These are phyloP conservation scores for Solanum hybrid DNA, from an alignment of 305 asterid species.

Conservation along the genomic window DNA sequence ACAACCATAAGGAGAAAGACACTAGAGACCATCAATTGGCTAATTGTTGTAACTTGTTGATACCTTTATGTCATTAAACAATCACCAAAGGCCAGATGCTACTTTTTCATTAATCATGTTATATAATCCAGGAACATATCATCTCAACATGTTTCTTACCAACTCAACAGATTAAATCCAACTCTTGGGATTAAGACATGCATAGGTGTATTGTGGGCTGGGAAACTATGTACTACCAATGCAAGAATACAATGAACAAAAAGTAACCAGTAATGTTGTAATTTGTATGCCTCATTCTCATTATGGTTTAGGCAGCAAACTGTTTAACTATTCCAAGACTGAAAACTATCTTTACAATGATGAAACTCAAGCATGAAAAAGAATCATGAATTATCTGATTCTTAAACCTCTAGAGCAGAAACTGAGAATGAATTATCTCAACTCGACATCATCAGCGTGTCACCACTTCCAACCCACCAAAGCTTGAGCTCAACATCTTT, in stretches of 20 bases:
- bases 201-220: neutral
- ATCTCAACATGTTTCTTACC: conserved; percentile 10
- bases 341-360: neutral
- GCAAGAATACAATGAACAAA: neutral
- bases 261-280: neutral
- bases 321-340: conserved; percentile 1
- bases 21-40: conserved; percentile 4
- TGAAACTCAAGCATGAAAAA: neutral
- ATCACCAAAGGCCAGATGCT: conserved; percentile 15
- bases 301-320: neutral
- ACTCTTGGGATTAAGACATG: neutral
- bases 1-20: conserved; percentile 14
- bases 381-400: neutral
- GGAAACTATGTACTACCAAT: neutral
- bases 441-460: conserved; percentile 13
- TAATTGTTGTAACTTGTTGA: neutral
- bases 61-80: conserved; percentile 24
- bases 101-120: neutral
- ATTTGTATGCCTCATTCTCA: neutral
- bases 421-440: neutral
- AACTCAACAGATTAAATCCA: neutral
- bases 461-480: conserved; percentile 30
- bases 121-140: conserved; percentile 12
- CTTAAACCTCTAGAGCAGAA: neutral
- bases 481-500: conserved; percentile 15